phyloP scores from a whole-genome alignment of 345 rosid genomes.

The Draba incana region DNA sequence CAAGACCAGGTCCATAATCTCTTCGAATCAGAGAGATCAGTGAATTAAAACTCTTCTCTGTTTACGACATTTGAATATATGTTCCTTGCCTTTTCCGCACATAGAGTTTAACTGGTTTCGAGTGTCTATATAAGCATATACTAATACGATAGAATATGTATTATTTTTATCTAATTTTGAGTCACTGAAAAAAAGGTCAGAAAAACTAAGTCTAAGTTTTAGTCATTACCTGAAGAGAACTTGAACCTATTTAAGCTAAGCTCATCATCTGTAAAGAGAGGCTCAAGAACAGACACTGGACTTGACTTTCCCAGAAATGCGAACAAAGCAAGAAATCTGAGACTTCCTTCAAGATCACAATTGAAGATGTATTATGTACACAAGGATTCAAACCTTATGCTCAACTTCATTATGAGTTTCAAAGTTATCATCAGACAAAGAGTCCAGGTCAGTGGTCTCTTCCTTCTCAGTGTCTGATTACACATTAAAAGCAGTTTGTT shows the following conservation, averaged over 20 bases:
- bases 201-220: too few species aligned
- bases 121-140: too few species aligned
- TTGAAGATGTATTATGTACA: conserved; percentile 1
- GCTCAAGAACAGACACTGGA: conserved; percentile 94
- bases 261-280: conserved; percentile 66
- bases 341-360: too few species aligned
- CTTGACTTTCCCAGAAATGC: conserved; percentile 59
- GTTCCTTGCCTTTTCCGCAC: too few species aligned
- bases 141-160: too few species aligned
- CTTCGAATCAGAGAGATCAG: too few species aligned
- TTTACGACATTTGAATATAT: too few species aligned
- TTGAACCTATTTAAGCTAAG: conserved; percentile 58
- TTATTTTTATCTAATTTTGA: conserved; percentile 39
- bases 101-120: too few species aligned
- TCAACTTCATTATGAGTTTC: conserved; percentile 26
- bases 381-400: conserved; percentile 45
- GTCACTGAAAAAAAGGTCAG: too few species aligned
- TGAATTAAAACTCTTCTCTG: too few species aligned
- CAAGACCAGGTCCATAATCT: too few species aligned
- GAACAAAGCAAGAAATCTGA: conserved; percentile 36
- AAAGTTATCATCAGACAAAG: conserved; percentile 36
- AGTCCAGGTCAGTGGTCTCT: conserved; percentile 38
- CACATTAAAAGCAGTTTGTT: conserved; percentile 16
- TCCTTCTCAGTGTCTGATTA: conserved; percentile 39
- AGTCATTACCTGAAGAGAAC: conserved; percentile 62